These are phyloP conservation scores for Meira miltonrushii DNA, from an alignment of 1,284 basidiomycete genomes.

Conservation along the genomic window DNA sequence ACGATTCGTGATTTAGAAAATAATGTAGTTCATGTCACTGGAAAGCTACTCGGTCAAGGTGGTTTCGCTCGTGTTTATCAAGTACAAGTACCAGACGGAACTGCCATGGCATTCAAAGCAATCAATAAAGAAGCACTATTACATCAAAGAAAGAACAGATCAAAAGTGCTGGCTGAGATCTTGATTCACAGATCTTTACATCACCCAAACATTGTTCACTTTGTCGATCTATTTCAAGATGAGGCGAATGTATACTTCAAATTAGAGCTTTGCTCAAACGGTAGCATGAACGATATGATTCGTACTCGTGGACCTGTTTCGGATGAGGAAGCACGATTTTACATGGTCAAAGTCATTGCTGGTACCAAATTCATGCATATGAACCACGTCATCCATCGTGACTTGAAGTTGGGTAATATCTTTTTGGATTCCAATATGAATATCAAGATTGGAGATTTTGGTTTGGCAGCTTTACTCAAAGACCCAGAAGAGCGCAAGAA, in stretches of 20 bases:
- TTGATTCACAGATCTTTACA: conserved; percentile 88
- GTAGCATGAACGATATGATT: conserved; percentile 79
- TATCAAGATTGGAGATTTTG: conserved; percentile 95
- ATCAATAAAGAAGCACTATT: conserved; percentile 53
- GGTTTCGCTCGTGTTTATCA: conserved; percentile 52
- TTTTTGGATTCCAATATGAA: conserved; percentile 90
- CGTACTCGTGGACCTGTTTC: conserved; percentile 79
- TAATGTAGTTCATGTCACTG: conserved; percentile 2
- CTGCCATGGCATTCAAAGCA: conserved; percentile 54
- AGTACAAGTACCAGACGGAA: conserved; percentile 42
- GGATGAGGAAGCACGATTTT: conserved; percentile 86
- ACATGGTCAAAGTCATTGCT: conserved; percentile 88
- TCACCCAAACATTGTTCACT: conserved; percentile 88
- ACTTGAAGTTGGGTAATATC: conserved; percentile 80
- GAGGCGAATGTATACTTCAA: conserved; percentile 94
- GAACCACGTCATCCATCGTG: conserved; percentile 68
- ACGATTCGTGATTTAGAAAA: conserved; percentile 6
- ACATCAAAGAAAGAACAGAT: conserved; percentile 54
- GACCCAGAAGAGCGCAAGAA: conserved; percentile 88
- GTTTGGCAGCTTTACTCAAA: conserved; percentile 91
- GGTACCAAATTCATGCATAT: conserved; percentile 95
- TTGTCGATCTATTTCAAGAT: conserved; percentile 94
- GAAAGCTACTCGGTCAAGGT: conserved; percentile 30
- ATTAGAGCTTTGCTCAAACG: conserved; percentile 83
- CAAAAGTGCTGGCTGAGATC: conserved; percentile 78